A percentile compares a stretch with the other conserved stretches of the same genome.
Evolutionary conservation across 768 basidiomycete species (phyloP).

Genomic region (Pleurotus pulmonarius): DNA sequence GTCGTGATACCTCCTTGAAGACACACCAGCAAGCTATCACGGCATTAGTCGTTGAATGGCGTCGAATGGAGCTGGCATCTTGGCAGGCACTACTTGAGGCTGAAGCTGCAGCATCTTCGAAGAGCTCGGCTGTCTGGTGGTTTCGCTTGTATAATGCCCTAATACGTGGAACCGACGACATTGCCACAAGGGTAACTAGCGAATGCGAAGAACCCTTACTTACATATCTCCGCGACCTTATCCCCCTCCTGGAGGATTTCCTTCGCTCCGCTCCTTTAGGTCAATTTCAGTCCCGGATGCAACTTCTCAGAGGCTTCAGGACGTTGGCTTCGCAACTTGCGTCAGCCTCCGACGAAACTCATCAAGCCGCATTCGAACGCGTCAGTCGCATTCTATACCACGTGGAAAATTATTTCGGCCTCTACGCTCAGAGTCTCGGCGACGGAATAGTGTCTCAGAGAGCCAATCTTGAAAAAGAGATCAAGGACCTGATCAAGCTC

Average conservation of each 20-base stretch:
- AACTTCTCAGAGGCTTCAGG: conserved; percentile 67
- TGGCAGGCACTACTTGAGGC: conserved; percentile 82
- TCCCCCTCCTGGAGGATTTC: conserved; percentile 81
- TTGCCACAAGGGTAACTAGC: conserved; percentile 33
- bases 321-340: conserved; percentile 38
- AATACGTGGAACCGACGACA: conserved; percentile 57
- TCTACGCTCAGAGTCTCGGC: conserved; percentile 49
- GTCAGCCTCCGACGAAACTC: conserved; percentile 21
- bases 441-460: conserved; percentile 54
- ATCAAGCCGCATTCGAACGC: conserved; percentile 36
- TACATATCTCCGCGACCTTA: conserved; percentile 58
- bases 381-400: conserved; percentile 58
- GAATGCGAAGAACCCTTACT: conserved; percentile 31
- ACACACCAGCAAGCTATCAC: conserved; percentile 62
- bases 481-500: conserved; percentile 83
- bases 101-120: conserved; percentile 55
- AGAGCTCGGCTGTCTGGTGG: conserved; percentile 67
- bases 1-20: conserved; percentile 80
- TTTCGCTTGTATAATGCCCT: conserved; percentile 83
- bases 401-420: conserved; percentile 58
- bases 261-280: conserved; percentile 75
- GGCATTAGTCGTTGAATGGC: conserved; percentile 81
- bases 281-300: conserved; percentile 69
- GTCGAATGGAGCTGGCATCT: conserved; percentile 81
- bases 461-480: conserved; percentile 67